Evolutionary conservation across 1,284 basidiomycete genomes (phyloP), one percentile per base, ranked within the genome.

Genomic region (Microbotryum violaceum): DNA sequence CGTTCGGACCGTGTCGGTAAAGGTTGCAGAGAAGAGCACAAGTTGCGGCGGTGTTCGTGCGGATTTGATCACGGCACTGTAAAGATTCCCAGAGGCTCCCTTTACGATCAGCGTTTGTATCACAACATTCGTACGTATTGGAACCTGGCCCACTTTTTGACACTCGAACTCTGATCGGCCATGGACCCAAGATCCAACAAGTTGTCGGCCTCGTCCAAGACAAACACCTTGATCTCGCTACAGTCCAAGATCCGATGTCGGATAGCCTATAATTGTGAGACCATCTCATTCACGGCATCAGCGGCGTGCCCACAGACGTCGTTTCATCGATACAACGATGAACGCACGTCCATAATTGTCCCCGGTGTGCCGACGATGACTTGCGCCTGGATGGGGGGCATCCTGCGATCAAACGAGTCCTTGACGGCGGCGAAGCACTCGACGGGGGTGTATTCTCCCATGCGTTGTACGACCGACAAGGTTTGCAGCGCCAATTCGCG

Each of bases 181-280:
- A 98, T 78, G 20, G 66, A 65, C 25, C 93, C 91, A 73, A 91
- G 86, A 74, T 94, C 92, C 68, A 99, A 81, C 92, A 98, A 97
- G 77, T 97, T 96, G 77, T 99, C 96, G 37, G 96, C 96, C 78
- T 99, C 96, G 74, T 99, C 96, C 23, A 98, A 81, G 12, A 98
- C 94, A 65, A 98, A 92, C 12, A 97, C 90, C 74, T 90, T 91
- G 74, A 99, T 83, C 46, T 86, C 80, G 57, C 81, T 83, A 8
- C 86, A 79, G 72, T 97, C 90, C 33, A 79, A 42, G 16, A 42
- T 12, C 16, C 37, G 37, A 42, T 42, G 37, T 42, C 37, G 37
- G 16, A 42, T 42, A 12, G 16, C 37, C 37, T 42, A 18, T 18
- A 12, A 1, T 31, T 31, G 7, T 31, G 31, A 31, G 71, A 54